Percentiles rank a stretch among this genome's conserved stretches.
phyloP scores from a whole-genome alignment of 352 stramenopile genomes.

The Globisporangium nunn region DNA sequence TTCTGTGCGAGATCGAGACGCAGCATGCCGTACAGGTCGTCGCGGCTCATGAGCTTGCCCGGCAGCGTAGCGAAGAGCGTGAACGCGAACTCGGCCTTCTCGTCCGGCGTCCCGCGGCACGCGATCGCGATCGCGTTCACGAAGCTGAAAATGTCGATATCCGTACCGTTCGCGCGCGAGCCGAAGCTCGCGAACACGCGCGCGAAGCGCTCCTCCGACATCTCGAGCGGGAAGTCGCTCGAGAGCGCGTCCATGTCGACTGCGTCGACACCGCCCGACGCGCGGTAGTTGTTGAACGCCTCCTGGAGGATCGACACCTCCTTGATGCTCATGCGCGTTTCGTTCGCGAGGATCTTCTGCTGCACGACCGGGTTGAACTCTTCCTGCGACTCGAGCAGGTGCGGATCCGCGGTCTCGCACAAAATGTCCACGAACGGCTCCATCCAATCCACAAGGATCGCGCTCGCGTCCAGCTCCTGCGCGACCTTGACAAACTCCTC shows the following conservation, averaged over 20 bases:
- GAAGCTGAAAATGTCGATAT: conserved; percentile 86
- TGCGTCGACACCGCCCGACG: conserved; percentile 49
- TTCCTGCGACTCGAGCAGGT: conserved; percentile 80
- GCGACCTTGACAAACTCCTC: conserved; percentile 69
- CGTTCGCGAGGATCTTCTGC: conserved; percentile 81
- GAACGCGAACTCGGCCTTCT: conserved; percentile 78
- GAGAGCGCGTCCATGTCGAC: conserved; percentile 76
- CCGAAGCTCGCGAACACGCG: conserved; percentile 80
- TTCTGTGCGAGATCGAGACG: conserved; percentile 78
- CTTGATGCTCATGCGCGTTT: conserved; percentile 74
- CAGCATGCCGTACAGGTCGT: conserved; percentile 82
- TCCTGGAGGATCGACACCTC: conserved; percentile 78
- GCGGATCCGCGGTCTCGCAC: conserved; percentile 70
- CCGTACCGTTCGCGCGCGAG: conserved; percentile 59
- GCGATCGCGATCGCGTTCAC: conserved; percentile 74
- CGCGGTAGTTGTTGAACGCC: conserved; percentile 80
- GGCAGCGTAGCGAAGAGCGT: conserved; percentile 63
- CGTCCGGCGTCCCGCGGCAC: conserved; percentile 57
- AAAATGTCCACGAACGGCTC: conserved; percentile 77
- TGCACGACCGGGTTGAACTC: conserved; percentile 86
- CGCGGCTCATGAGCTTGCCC: conserved; percentile 53
- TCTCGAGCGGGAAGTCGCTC: conserved; percentile 78
- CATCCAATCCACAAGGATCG: conserved; percentile 81
- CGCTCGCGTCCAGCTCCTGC: conserved; percentile 36
- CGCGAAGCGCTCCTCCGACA: conserved; percentile 73